Base-by-base conservation (phyloP, 2,329 filamentous ascomycete species). In the Phyllosticta paracitricarpa region DNA sequence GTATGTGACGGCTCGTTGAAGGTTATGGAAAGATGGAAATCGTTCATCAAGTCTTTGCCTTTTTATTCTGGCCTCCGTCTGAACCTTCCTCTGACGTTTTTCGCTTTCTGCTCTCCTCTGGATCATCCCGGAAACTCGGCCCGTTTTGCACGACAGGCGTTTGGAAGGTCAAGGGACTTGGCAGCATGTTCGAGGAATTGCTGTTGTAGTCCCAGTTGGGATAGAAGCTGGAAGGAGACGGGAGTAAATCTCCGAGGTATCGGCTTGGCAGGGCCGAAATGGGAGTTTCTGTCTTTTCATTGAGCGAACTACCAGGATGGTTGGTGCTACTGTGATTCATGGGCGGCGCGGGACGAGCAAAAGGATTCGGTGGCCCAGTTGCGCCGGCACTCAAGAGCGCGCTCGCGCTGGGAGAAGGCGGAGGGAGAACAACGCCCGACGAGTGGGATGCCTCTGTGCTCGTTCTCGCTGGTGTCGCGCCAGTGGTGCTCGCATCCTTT, bases 261-360 rank as follows among this genome's bases (percentile, higher is more conserved):
- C 93, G 85, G 57, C 90, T 96, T 0, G 94, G 94, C 10, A 99
- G 79, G 3, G 93, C 92, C 1, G 92, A 97, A n/a, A 95, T 91
- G 0, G 94, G 94, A 0, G 94, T 94, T 70, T 94, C 86, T 73
- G 75, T 72, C 10, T 57, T 61, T 52, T 76, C 70, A 58, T 67
- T 69, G 7, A 71, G 68, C 56, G 73, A 75, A 56, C 70, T 69
- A 56, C 76, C 74, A 63, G 75, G 68, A 66, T 70, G 67, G 69
- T 75, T 78, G 51, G 53, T 62, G 35, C 58, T 62, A 28, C 30
- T 52, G 52, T 78, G 76, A 67, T 82, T 84, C 61, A 84, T 81
- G 28, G 91, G 89, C 4, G 89, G 91, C 26, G 87, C 83, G 0
- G 93, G 94, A 52, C 93, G 83, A 7, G 94, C 94, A 73, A 97